A percentile compares a stretch with the other conserved stretches of the same genome.
Conservation (phyloP, 1,284 basidiomycete species). For the Leccinum fallax region DNA sequence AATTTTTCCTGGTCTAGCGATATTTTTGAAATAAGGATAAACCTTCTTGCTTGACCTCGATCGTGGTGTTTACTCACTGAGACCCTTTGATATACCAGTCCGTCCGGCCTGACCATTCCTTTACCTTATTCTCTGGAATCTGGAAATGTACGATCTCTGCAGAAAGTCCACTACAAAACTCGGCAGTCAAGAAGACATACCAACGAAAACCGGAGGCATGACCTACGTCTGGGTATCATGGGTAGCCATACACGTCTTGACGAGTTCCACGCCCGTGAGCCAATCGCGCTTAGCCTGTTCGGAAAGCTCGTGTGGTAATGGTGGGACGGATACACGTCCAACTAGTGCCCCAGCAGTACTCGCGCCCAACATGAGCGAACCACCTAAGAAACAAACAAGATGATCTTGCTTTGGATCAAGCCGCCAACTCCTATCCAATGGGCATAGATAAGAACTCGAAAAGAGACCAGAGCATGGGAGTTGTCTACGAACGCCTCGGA, state of each 20-base stretch:
- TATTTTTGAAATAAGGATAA: constrained; percentile 12
- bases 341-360: constrained; percentile 62
- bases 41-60: background rate
- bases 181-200: background rate
- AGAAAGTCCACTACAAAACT: constrained; percentile 63
- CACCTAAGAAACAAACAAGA: constrained; percentile 93
- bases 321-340: constrained; percentile 59
- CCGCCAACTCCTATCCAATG: constrained; percentile 58
- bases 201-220: constrained; percentile 3
- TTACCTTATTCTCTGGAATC: constrained; percentile 55
- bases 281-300: constrained; percentile 73
- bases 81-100: constrained; percentile 92
- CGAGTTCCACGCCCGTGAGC: constrained; percentile 77
- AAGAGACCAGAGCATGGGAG: background rate
- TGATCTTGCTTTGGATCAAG: constrained; percentile 91
- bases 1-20: constrained; percentile 46
- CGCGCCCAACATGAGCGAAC: constrained; percentile 89
- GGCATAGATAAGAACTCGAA: constrained; percentile 11
- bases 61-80: constrained; percentile 40
- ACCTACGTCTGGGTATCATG: constrained; percentile 84
- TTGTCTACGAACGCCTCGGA: constrained; percentile 49
- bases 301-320: constrained; percentile 57
- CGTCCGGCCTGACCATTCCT: constrained; percentile 32
- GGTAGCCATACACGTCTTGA: constrained; percentile 88
- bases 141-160: constrained; percentile 85